A percentile compares a stretch with the other conserved stretches of the same genome.
phyloP scores from a whole-genome alignment of 108 stramenopile species.

The Chaetoceros muelleri region DNA sequence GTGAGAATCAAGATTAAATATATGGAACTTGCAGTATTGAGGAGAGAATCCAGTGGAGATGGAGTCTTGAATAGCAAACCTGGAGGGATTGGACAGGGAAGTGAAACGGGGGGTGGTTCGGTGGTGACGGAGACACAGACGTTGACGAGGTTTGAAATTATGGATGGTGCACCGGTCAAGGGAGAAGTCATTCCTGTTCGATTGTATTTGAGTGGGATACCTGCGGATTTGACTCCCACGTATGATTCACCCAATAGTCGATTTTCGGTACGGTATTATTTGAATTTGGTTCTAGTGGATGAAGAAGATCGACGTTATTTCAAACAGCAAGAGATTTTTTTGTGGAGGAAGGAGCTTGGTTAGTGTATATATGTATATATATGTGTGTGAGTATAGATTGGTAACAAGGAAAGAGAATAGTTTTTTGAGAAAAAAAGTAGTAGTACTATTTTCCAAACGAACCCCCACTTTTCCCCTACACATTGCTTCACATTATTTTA shows the following conservation, averaged over 20 bases:
- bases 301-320: constrained; percentile 99
- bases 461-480: neutral
- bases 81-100: constrained; percentile 12
- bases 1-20: constrained; percentile 98
- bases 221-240: constrained; percentile 97
- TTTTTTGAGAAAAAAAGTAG: too few species aligned
- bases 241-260: constrained; percentile 88
- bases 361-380: too few species aligned
- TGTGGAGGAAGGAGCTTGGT: constrained; percentile 91
- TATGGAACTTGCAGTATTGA: constrained; percentile 97
- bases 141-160: constrained; percentile 95
- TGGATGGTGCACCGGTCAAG: constrained; percentile 98
- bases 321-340: constrained; percentile 97
- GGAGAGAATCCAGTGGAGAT: constrained; percentile 90
- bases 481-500: neutral
- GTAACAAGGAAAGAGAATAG: too few species aligned
- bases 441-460: neutral
- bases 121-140: constrained; percentile 95
- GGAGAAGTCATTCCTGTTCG: constrained; percentile 85
- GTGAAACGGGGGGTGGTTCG: constrained; percentile 35
- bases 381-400: too few species aligned
- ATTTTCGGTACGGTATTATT: constrained; percentile 94
- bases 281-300: constrained; percentile 98
- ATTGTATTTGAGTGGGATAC: constrained; percentile 78
- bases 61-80: constrained; percentile 30